Base-by-base conservation (phyloP, 352 stramenopile species). In the Phytophthora multivora region DNA sequence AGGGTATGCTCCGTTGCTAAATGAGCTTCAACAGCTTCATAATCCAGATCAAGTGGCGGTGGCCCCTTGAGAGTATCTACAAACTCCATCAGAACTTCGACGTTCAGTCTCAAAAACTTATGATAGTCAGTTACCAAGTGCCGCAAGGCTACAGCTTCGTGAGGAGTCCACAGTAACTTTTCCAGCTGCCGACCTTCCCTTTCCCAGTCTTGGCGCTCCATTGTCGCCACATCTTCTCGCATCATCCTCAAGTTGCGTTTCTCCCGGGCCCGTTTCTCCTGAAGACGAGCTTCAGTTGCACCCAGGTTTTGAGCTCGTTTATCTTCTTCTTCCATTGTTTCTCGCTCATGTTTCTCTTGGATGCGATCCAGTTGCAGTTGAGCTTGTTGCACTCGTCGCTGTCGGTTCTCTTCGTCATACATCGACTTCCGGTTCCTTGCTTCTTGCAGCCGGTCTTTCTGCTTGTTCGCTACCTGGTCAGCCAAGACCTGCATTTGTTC, bases 401-500 rank as follows among this genome's bases (percentile, higher is more conserved):
- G 78, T 4, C 45, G 51, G 23, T 76, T 77, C 52, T 92, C 83
- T 67, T 92, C 83, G 19, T 90, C 77, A 31, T 81, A 73, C 80
- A 92, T 89, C 9, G 75, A 41, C 33, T 75, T 80, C 0, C 83
- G 77, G 15, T 72, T 73, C n/a, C 63, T 69, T 0, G 83, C 83
- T 59, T 92, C 83, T 18, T 69, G 42, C 0, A 90, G 41, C 8
- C 59, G 71, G 13, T 80, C 56, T 5, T 67, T 54, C 36, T 79
- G 59, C 25, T 76, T 80, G 18, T 41, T 55, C 0, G 65, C 51
- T 10, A 79, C 66, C 33, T 63, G 60, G 8, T 78, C 59, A 4
- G 80, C 71, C 12, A 86, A 54, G 3, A 52, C 42, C 38, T 78
- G 63, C 80, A 90, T 90, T 6, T 62, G 51, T 8, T 60, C 51